Evolutionary conservation across 192 early-diverging fungal species (phyloP).

Genomic region (Coemansia sp.): DNA sequence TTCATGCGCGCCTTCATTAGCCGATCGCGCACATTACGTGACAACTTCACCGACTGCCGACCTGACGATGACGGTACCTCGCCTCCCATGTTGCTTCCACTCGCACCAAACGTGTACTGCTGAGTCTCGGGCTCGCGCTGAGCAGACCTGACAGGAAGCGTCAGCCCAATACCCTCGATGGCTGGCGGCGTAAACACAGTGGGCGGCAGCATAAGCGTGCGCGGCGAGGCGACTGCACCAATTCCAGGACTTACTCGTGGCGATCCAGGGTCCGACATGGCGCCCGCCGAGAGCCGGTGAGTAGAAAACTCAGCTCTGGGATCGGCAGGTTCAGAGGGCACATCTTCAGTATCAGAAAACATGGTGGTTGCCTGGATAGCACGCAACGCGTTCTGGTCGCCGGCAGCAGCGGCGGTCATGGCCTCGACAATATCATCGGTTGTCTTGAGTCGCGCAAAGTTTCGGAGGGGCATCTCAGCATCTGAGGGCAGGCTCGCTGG

Average conservation of each 20-base stretch:
- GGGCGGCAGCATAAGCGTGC: background rate
- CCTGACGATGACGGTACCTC: background rate
- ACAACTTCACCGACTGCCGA: slow-evolving; percentile 24
- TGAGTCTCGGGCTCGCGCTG: background rate
- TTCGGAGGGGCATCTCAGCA: slow-evolving; percentile 10
- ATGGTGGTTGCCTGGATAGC: slow-evolving; percentile 43
- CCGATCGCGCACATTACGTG: slow-evolving; percentile 45
- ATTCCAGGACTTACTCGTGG: slow-evolving; percentile 8
- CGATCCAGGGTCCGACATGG: background rate
- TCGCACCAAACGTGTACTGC: background rate
- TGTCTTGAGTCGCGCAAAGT: slow-evolving; percentile 31
- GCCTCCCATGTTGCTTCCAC: background rate
- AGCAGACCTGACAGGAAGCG: background rate
- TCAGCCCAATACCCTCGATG: slow-evolving; percentile 6
- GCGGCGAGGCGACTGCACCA: background rate
- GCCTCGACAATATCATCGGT: slow-evolving; percentile 45
- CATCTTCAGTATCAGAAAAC: slow-evolving; percentile 35
- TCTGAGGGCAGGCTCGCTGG: slow-evolving; percentile 9
- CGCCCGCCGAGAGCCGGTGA: background rate
- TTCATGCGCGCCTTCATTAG: slow-evolving; percentile 49
- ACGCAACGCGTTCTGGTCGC: slow-evolving; percentile 47
- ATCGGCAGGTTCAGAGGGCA: slow-evolving; percentile 34
- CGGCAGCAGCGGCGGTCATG: slow-evolving; percentile 47
- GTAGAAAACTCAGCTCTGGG: slow-evolving; percentile 19
- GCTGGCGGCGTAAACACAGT: background rate